Evolutionary conservation across 164 flowering plant genomes (phyloP), one percentile per base, ranked within the genome.

Genomic region (Amborella trichopoda): DNA sequence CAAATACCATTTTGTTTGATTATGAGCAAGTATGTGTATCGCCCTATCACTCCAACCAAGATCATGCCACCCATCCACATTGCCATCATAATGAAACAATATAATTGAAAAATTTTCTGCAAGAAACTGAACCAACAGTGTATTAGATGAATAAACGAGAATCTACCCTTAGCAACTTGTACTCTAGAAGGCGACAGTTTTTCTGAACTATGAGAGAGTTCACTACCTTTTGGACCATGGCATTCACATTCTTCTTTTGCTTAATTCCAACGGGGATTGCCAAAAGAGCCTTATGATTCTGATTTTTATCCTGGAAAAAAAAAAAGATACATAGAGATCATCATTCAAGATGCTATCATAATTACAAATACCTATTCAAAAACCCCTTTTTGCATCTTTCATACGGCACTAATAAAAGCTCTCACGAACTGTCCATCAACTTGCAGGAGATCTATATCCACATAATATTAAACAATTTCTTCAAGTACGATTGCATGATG

Each of bases 51-150:
- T 64, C 68, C 68, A 64, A 17, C 43, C 50, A 28, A 64, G 60
- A 51, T 64, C 68, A 46, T 40, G 36, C 68, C 68, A 64, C 10
- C 52, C 64, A 39, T 64, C 64, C 23, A 64, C 60, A 18, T 45
- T 54, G 23, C 68, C 68, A 51, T 64, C 68, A 48, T 64, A 64
- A 43, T 64, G 68, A 24, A 64, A 64, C 36, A 64, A 64, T 28
- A 64, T 3, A 26, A 64, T 36, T 22, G 61, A 50, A 42, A 51
- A 59, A 37, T 64, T 59, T 40, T 25, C 56, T 28, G 53, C 41
- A 22, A 55, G 64, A 64, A 64, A 64, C 68, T 64, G 64, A 55
- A 54, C 48, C 55, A 59, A 50, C 54, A 54, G 37, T 41, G 14
- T 24, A 17, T 43, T 22, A 17, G 23, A 53, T 46, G 25, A 40